A percentile compares a stretch with the other conserved stretches of the same genome.
Conservation (phyloP, 78 protist genomes). For the Guillardia theta region DNA sequence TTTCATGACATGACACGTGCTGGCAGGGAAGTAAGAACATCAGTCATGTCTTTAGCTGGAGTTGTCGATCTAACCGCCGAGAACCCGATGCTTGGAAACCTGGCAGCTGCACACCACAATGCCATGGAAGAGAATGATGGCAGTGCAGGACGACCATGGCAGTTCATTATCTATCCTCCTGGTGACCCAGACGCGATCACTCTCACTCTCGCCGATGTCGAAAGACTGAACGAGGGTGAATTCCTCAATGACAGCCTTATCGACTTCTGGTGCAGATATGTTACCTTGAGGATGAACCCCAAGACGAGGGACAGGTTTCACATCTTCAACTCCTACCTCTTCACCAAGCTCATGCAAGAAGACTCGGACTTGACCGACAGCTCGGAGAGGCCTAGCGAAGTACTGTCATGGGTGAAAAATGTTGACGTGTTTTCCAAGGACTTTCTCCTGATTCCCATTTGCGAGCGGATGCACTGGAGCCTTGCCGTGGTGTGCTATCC, state of each 20-base stretch:
- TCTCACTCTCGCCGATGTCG: background rate
- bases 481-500: background rate
- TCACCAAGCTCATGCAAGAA: background rate
- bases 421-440: background rate
- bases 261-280: background rate
- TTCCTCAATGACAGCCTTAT: background rate
- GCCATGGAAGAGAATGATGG: too few species aligned
- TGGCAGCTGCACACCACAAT: too few species aligned
- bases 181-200: background rate
- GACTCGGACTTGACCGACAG: too few species aligned
- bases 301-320: background rate
- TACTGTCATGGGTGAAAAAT: background rate
- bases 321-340: background rate
- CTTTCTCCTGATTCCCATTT: background rate
- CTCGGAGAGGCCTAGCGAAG: background rate
- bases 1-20: too few species aligned
- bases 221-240: background rate
- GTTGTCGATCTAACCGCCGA: too few species aligned
- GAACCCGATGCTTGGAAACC: too few species aligned
- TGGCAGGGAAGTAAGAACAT: too few species aligned
- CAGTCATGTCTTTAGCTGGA: too few species aligned
- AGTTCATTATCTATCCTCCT: too few species aligned
- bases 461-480: background rate
- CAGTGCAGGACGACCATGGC: too few species aligned
- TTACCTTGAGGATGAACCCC: background rate